Percentiles rank a stretch among this genome's conserved stretches.
Conservation (phyloP, 257 asterid genomes). For the Fraxinus americana region DNA sequence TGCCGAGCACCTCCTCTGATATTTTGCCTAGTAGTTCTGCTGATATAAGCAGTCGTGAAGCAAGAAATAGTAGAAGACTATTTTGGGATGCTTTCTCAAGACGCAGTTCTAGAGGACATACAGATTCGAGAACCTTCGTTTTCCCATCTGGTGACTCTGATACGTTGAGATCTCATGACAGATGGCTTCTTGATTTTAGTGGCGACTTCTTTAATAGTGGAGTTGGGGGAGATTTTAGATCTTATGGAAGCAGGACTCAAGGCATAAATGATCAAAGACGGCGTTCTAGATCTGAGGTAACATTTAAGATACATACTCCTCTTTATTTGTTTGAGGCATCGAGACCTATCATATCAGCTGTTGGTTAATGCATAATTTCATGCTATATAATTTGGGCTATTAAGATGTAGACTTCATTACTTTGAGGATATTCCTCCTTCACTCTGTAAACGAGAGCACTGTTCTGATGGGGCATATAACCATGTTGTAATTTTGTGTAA, state of each 20-base stretch:
- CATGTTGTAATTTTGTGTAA: conserved; percentile 10
- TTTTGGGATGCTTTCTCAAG: conserved; percentile 91
- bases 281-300: conserved; percentile 85
- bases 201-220: conserved; percentile 55
- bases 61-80: conserved; percentile 78
- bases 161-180: conserved; percentile 49
- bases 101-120: conserved; percentile 66
- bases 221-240: conserved; percentile 54
- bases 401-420: background rate
- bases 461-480: conserved; percentile 11
- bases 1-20: conserved; percentile 52
- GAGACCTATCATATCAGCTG: background rate
- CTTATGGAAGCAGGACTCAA: conserved; percentile 42
- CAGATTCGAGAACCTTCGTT: conserved; percentile 46
- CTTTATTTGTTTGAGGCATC: background rate
- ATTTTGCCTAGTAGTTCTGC: conserved; percentile 50
- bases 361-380: background rate
- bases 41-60: conserved; percentile 54
- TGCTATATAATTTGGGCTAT: background rate
- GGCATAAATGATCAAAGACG: conserved; percentile 50
- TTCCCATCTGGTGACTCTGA: conserved; percentile 58
- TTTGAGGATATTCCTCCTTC: background rate
- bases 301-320: background rate
- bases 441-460: conserved; percentile 1
- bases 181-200: conserved; percentile 64